Conservation (phyloP, 352 stramenopile genomes). For the Globisporangium carolinianum region DNA sequence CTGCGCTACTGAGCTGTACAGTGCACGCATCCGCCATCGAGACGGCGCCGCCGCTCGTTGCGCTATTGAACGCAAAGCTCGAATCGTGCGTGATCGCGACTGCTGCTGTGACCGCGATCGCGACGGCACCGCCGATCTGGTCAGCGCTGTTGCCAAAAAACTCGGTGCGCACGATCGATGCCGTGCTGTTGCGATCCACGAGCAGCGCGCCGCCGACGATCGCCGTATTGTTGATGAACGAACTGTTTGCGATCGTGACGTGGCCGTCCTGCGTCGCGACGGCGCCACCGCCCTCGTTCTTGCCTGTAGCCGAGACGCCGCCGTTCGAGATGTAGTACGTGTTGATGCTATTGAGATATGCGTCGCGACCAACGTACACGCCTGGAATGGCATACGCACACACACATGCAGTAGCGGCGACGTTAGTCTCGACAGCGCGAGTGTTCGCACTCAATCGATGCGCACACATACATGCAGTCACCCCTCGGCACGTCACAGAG, state of each 20-base stretch:
- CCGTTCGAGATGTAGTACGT: conserved; percentile 32
- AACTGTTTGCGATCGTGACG: conserved; percentile 23
- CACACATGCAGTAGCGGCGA: background rate
- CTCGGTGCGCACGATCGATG: conserved; percentile 14
- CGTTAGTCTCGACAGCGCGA: background rate
- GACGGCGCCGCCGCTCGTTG: conserved; percentile 24
- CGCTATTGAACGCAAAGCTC: conserved; percentile 33
- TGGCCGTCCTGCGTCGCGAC: conserved; percentile 35
- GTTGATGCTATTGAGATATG: conserved; percentile 15
- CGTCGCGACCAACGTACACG: conserved; percentile 46
- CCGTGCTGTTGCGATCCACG: conserved; percentile 23
- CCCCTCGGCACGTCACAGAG: no score
- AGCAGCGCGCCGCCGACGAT: conserved; percentile 34
- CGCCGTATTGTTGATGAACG: conserved; percentile 44
- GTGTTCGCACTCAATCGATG: no score
- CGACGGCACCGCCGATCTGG: conserved; percentile 35
- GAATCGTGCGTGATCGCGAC: conserved; percentile 12
- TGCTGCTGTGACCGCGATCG: conserved; percentile 12
- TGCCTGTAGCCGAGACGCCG: conserved; percentile 35
- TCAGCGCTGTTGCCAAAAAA: conserved; percentile 47
- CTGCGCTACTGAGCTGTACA: conserved; percentile 7
- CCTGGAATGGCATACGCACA: conserved; percentile 11
- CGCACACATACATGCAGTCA: no score
- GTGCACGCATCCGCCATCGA: conserved; percentile 9
- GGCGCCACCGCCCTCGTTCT: conserved; percentile 46